Conservation (phyloP, 805 yeast species). For the Tetrapisispora arboricola region DNA sequence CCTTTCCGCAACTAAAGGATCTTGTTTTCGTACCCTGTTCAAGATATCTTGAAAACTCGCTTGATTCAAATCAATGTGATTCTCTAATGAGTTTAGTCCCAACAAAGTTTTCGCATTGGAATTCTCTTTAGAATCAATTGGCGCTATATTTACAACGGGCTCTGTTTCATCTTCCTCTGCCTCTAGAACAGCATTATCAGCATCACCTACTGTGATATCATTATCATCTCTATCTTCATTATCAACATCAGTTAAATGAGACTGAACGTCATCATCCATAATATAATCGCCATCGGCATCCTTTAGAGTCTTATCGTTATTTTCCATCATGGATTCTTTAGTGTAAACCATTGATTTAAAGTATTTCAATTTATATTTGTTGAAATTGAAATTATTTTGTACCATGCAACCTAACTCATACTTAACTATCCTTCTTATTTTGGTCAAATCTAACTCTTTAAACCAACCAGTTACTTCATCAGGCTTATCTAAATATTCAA, state of each 20-base stretch:
- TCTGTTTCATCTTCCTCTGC: slow-evolving; percentile 27
- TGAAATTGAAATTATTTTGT: slow-evolving; percentile 39
- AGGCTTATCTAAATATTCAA: slow-evolving; percentile 42
- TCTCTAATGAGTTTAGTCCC: too few species aligned
- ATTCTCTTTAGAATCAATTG: slow-evolving; percentile 11
- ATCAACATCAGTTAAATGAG: slow-evolving; percentile 14
- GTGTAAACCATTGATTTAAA: slow-evolving; percentile 35
- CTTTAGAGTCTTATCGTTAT: slow-evolving; percentile 16
- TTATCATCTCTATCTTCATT: slow-evolving; percentile 20
- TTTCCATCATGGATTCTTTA: slow-evolving; percentile 29
- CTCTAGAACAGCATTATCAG: slow-evolving; percentile 24
- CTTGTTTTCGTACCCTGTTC: slow-evolving; percentile 16
- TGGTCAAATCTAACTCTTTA: slow-evolving; percentile 46
- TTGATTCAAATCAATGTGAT: slow-evolving; percentile 15
- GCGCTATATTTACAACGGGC: slow-evolving; percentile 18
- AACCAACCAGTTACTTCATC: slow-evolving; percentile 61
- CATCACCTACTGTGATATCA: slow-evolving; percentile 25
- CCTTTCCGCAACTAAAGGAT: slow-evolving; percentile 17
- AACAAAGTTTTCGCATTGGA: slow-evolving; percentile 17
- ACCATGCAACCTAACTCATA: slow-evolving; percentile 59
- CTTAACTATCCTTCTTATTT: slow-evolving; percentile 58
- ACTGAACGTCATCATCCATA: slow-evolving; percentile 4
- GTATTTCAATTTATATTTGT: slow-evolving; percentile 29
- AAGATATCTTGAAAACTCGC: slow-evolving; percentile 26
- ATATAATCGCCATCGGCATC: slow-evolving; percentile 4